Conservation (phyloP, 192 early-diverging fungal species). For the Paraglomus occultum region DNA sequence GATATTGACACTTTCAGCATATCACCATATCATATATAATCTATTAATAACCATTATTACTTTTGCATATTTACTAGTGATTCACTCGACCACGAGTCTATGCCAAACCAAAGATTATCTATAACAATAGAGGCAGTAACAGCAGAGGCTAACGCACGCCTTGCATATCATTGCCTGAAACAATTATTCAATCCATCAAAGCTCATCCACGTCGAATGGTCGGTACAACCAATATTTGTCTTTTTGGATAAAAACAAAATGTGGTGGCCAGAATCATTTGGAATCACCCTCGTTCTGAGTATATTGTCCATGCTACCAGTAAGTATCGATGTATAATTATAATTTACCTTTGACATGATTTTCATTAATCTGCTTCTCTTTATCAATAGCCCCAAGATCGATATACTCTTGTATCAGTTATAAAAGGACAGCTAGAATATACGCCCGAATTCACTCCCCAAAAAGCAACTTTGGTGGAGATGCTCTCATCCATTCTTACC, state of each 20-base stretch:
- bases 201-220: constrained; percentile 29
- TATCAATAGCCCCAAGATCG: constrained; percentile 47
- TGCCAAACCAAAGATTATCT: not conserved
- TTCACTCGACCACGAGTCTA: not conserved
- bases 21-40: constrained; percentile 31
- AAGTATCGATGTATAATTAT: not conserved
- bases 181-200: constrained; percentile 36
- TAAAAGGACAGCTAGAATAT: constrained; percentile 42
- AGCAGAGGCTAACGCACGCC: constrained; percentile 28
- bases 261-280: constrained; percentile 42
- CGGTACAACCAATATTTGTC: constrained; percentile 32
- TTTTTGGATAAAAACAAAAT: constrained; percentile 37
- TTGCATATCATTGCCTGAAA: constrained; percentile 34
- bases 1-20: constrained; percentile 28
- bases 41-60: constrained; percentile 33
- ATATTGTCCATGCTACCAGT: constrained; percentile 30
- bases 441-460: constrained; percentile 38
- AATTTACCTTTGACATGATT: not conserved
- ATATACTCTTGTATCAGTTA: constrained; percentile 48
- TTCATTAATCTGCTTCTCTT: not conserved
- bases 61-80: not conserved
- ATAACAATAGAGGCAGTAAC: constrained; percentile 34
- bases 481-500: constrained; percentile 43
- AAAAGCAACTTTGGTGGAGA: constrained; percentile 45
- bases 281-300: constrained; percentile 31